A percentile compares a stretch with the other conserved stretches of the same genome.
These are phyloP conservation scores for Plasmopara muralis DNA, from an alignment of 352 stramenopile genomes.

Conservation along the genomic window DNA sequence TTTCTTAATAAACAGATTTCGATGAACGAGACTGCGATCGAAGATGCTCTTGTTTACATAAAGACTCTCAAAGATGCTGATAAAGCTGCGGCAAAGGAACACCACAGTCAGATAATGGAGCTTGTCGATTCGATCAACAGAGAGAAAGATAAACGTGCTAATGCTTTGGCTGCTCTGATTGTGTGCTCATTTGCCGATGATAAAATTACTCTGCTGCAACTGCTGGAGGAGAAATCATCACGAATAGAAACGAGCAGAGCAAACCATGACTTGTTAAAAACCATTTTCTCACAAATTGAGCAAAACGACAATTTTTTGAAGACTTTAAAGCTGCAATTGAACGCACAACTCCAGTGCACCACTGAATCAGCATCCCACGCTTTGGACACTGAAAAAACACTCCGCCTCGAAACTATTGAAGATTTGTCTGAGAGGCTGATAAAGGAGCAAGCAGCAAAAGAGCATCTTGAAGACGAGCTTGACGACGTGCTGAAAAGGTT, in stretches of 20 bases:
- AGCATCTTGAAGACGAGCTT: slow-evolving; percentile 9
- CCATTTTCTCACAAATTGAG: slow-evolving; percentile 15
- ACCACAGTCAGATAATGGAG: slow-evolving; percentile 22
- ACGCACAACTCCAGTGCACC: slow-evolving; percentile 16
- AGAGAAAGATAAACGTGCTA: slow-evolving; percentile 12
- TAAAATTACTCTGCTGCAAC: slow-evolving; percentile 5
- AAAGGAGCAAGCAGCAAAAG: slow-evolving; percentile 14
- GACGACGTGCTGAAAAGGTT: slow-evolving; percentile 4
- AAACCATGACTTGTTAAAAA: slow-evolving; percentile 8
- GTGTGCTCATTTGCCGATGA: slow-evolving; percentile 6
- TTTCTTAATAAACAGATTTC: slow-evolving; percentile 15
- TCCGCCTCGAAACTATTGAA: slow-evolving; percentile 12
- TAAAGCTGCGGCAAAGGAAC: slow-evolving; percentile 12
- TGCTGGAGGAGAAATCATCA: slow-evolving; percentile 5
- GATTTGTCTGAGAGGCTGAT: not conserved
- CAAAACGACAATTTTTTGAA: slow-evolving; percentile 9
- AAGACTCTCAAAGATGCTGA: slow-evolving; percentile 20
- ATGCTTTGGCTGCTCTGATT: slow-evolving; percentile 16
- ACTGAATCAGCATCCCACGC: slow-evolving; percentile 4
- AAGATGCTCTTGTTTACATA: slow-evolving; percentile 17
- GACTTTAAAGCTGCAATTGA: slow-evolving; percentile 12
- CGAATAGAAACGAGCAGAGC: not conserved
- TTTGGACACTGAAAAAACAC: slow-evolving; percentile 4
- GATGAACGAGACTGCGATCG: slow-evolving; percentile 20
- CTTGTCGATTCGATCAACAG: slow-evolving; percentile 20